These are phyloP conservation scores for Musa itinerans DNA, from an alignment of 176 grass and related monocot genomes.

Conservation along the genomic window DNA sequence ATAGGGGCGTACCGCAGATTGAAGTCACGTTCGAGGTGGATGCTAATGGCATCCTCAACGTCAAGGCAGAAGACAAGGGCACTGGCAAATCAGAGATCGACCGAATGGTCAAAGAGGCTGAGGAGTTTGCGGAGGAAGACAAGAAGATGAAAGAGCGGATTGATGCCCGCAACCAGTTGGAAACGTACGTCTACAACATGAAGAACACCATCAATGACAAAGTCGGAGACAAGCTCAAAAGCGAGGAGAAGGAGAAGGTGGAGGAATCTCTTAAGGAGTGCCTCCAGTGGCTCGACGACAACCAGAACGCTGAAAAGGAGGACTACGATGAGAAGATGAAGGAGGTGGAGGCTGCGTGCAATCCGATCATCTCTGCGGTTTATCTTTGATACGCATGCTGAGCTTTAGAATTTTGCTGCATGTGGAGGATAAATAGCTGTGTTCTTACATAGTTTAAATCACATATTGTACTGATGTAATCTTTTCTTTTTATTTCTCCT, in stretches of 20 bases:
- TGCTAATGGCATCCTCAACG: slow-evolving; percentile 32
- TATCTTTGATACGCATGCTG: slow-evolving; percentile 16
- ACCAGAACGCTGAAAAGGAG: slow-evolving; percentile 14
- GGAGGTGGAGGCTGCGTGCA: slow-evolving; percentile 33
- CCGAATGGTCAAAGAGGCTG: slow-evolving; percentile 31
- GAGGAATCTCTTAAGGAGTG: slow-evolving; percentile 10
- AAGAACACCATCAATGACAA: slow-evolving; percentile 23
- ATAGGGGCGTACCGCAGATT: slow-evolving; percentile 29
- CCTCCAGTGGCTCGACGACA: slow-evolving; percentile 27
- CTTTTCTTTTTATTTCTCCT: no score
- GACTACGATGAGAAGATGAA: slow-evolving; percentile 31
- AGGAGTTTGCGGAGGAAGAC: slow-evolving; percentile 34
- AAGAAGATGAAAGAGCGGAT: slow-evolving; percentile 21
- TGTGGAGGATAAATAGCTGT: no score
- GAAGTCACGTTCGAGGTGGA: slow-evolving; percentile 31
- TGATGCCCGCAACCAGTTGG: slow-evolving; percentile 25
- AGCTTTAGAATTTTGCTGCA: slow-evolving; percentile 4
- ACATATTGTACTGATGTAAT: no score
- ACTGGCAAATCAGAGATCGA: slow-evolving; percentile 17
- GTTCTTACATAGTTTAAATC: no score
- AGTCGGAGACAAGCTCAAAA: slow-evolving; percentile 18
- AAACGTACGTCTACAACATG: slow-evolving; percentile 30
- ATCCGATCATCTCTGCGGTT: slow-evolving; percentile 22
- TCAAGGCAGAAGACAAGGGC: slow-evolving; percentile 31
- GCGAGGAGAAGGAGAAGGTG: slow-evolving; percentile 27